These are phyloP conservation scores for Friedmanniomyces simplex DNA, from an alignment of 495 filamentous ascomycete genomes.

Conservation along the genomic window DNA sequence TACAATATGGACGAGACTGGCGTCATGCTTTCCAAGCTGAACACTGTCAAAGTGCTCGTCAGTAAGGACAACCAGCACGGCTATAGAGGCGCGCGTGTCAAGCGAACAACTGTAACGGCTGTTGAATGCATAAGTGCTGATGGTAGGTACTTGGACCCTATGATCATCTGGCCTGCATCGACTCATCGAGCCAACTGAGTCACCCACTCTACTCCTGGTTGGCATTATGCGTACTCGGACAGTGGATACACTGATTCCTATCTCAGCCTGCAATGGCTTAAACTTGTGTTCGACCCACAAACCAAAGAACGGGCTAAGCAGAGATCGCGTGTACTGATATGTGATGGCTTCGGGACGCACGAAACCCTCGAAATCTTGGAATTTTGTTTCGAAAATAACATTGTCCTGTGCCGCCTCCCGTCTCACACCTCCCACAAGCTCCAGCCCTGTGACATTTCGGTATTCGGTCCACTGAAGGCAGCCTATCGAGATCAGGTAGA, in stretches of 20 bases:
- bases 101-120: conserved; percentile 11
- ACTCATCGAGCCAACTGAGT: conserved; percentile 11
- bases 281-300: conserved; percentile 10
- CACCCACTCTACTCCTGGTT: conserved; percentile 4
- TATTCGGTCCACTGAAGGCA: conserved; percentile 10
- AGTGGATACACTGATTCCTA: conserved; percentile 12
- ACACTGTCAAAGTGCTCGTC: conserved; percentile 12
- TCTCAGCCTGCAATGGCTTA: conserved; percentile 13
- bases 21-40: conserved; percentile 8
- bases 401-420: conserved; percentile 8
- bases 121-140: conserved; percentile 10
- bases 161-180: conserved; percentile 13
- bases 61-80: conserved; percentile 7
- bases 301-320: conserved; percentile 1
- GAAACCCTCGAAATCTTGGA: conserved; percentile 16
- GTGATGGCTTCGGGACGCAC: conserved; percentile 15
- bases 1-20: conserved; percentile 14
- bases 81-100: conserved; percentile 11
- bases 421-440: conserved; percentile 18
- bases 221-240: conserved; percentile 14
- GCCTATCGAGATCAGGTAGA: conserved; percentile 17
- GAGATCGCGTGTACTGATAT: conserved; percentile 9
- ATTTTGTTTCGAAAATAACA: conserved; percentile 17
- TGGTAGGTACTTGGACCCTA: conserved; percentile 10
- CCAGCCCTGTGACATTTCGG: conserved; percentile 11